Evolutionary conservation across 2,329 filamentous ascomycete species (phyloP), one percentile per base, ranked within the genome.

Genomic region (Ascochyta pisi): DNA sequence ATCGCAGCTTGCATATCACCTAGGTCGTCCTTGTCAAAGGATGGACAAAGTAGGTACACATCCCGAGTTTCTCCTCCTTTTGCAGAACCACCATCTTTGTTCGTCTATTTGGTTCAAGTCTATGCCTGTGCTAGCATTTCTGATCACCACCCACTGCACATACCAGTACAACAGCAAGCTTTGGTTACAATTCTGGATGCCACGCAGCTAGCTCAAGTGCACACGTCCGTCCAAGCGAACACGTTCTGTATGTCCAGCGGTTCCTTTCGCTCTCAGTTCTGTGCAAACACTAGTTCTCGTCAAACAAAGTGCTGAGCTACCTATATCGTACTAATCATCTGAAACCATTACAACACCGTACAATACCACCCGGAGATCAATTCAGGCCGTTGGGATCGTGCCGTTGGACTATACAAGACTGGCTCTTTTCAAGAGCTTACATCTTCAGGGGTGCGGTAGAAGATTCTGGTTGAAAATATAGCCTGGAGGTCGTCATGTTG

Each of bases 181-280:
- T 27, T 37, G 22, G 47, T 41, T 46, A 29, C 42, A 33, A 26
- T n/a, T 31, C 31, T 26, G 8, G 8, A 19, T 39, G 47, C 47
- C 37, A 24, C 33, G 42, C 41, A 16, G 38, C 24, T 29, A 48
- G 47, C 47, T 50, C 31, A 43, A 33, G 19, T 19, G 19, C 19
- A 19, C 19, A 3, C 19, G 19, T 19, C 19, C 19, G 19, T 19
- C 19, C 16, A 29, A 24, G 34, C 34, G 19, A 44, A 54, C 42
- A 46, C 23, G 35, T 43, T 24, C 34, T 23, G 39, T 39, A 35
- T 44, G 51, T 34, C 39, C 50, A 53, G 29, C 43, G 29, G 23
- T 34, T 23, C 42, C 31, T 9, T 13, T 16, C 9, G 6, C 5
- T 43, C 19, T 10, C 13, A 38, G 19, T 7, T 33, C 23, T 16